Base-by-base conservation (phyloP, 148 eudicot species). In the Salicornia ramosissima region DNA sequence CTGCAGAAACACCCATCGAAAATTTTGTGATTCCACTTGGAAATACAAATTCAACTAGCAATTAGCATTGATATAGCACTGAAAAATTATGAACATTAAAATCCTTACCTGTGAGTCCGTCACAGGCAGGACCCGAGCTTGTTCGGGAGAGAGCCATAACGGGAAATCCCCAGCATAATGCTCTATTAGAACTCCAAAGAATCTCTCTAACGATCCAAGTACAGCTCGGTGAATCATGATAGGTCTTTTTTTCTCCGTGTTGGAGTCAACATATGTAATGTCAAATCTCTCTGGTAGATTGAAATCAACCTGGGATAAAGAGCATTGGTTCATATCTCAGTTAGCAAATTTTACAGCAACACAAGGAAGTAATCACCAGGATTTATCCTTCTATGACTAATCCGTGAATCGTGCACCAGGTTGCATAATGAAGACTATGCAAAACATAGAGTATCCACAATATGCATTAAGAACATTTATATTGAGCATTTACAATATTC, bases 151-250 rank as follows among this genome's bases (percentile, higher is more conserved):
- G 58, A 91, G 93, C 99, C 99, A 94, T 71, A 94, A 72, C 24
- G 99, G 99, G 56, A 94, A 91, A 77, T 94, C 99, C 73, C 99
- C 99, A 40, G 97, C 97, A 72, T 91, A 94, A 80, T 94, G 97
- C 85, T 94, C 99, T 69, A 91, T 86, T 49, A 94, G 93, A n/a
- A 94, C 99, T 24, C 99, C 99, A 64, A 94, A 94, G 72, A 94
- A 94, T 52, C 99, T 82, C 77, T 94, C 99, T 75, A 94, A 80
- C 64, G 99, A 94, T 65, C 99, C 99, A 66, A 94, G 97, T 74
- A 94, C 86, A 29, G 99, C 99, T 83, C 99, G 82, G 49, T 94
- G 99, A 53, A 94, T 94, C 99, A 94, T 91, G 75, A 94, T 94
- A 43, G 97, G 99, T 10, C 96, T 86, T 84, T 87, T 84, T 81